phyloP scores from a whole-genome alignment of 2,329 filamentous ascomycete species.

The Alternaria longipes region DNA sequence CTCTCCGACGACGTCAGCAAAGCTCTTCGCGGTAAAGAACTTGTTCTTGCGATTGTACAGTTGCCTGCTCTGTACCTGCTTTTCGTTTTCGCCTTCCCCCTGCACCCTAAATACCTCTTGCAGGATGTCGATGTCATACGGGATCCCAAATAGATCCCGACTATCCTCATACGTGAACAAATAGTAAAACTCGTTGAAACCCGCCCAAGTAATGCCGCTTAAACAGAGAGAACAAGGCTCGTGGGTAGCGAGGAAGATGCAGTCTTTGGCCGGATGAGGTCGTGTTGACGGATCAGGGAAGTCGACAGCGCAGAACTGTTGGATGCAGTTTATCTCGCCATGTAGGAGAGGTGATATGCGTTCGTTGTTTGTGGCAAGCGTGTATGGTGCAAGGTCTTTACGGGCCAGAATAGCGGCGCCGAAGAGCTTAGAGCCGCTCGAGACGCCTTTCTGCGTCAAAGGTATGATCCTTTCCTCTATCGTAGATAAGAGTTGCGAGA shows the following conservation, averaged over 20 bases:
- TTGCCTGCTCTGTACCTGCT: slow-evolving; percentile 50
- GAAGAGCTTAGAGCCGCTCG: slow-evolving; percentile 65
- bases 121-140: slow-evolving; percentile 67
- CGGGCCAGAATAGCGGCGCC: slow-evolving; percentile 64
- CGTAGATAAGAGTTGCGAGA: slow-evolving; percentile 17
- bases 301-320: slow-evolving; percentile 61
- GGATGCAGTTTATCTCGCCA: slow-evolving; percentile 69
- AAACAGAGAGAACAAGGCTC: slow-evolving; percentile 68
- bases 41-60: slow-evolving; percentile 66
- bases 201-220: slow-evolving; percentile 67
- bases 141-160: slow-evolving; percentile 64
- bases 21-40: slow-evolving; percentile 56
- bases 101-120: slow-evolving; percentile 64
- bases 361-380: slow-evolving; percentile 66
- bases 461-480: slow-evolving; percentile 61
- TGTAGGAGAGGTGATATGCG: slow-evolving; percentile 64
- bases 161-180: slow-evolving; percentile 69
- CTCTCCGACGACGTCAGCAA: slow-evolving; percentile 35
- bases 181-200: slow-evolving; percentile 66
- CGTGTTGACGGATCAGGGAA: slow-evolving; percentile 41
- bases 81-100: slow-evolving; percentile 34
- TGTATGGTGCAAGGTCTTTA: slow-evolving; percentile 54
- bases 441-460: slow-evolving; percentile 60
- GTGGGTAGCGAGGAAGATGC: slow-evolving; percentile 67
- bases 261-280: slow-evolving; percentile 58